These are phyloP conservation scores for Chaetoceros muelleri DNA, from an alignment of 108 stramenopile genomes.

Conservation along the genomic window DNA sequence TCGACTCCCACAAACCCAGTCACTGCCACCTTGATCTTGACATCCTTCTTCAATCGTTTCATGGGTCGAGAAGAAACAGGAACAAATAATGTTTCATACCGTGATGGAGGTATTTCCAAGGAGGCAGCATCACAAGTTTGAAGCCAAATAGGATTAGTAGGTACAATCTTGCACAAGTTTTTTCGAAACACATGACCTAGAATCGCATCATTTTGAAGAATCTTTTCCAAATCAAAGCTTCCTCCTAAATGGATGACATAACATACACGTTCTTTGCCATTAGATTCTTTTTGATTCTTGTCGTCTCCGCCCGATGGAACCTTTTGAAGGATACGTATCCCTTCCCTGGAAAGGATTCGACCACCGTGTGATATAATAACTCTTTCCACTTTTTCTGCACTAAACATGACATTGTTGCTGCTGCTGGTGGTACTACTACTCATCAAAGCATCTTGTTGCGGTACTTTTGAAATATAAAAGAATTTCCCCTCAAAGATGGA, in stretches of 20 bases:
- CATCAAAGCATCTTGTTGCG: background rate
- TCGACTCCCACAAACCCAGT: slow-evolving; percentile 52
- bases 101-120: slow-evolving; percentile 19
- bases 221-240: background rate
- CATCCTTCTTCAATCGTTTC: background rate
- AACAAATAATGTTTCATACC: slow-evolving; percentile 30
- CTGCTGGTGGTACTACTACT: slow-evolving; percentile 7
- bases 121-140: slow-evolving; percentile 27
- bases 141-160: slow-evolving; percentile 57
- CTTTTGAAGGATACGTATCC: too few species aligned
- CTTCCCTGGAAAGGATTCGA: slow-evolving; percentile 38
- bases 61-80: slow-evolving; percentile 40
- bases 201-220: slow-evolving; percentile 15
- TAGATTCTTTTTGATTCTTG: too few species aligned
- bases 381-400: slow-evolving; percentile 31
- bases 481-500: background rate
- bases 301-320: too few species aligned
- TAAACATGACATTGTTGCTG: slow-evolving; percentile 25
- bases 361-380: slow-evolving; percentile 43
- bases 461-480: background rate
- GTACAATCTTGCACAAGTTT: slow-evolving; percentile 27
- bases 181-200: slow-evolving; percentile 20
- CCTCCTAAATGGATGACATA: slow-evolving; percentile 36
- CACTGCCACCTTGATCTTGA: slow-evolving; percentile 29
- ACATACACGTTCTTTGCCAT: too few species aligned